Evolutionary conservation across 179 eudicot species (phyloP).

Genomic region (Spinacia oleracea): DNA sequence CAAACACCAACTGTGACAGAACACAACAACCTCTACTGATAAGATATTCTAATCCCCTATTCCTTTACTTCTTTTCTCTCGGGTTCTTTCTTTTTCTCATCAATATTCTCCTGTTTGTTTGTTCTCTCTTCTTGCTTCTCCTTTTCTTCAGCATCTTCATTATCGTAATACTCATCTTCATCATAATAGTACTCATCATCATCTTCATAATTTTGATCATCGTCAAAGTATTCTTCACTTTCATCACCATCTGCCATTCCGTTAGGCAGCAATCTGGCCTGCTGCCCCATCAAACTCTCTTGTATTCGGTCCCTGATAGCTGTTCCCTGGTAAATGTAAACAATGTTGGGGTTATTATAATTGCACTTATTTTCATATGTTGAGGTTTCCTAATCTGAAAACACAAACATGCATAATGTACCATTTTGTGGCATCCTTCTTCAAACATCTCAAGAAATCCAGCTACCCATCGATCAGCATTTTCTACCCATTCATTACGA

Average conservation of each 20-base stretch:
- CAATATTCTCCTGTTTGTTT: slow-evolving; percentile 5
- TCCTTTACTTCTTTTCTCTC: slow-evolving; percentile 16
- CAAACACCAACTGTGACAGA: slow-evolving; percentile 5
- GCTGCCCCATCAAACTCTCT: slow-evolving; percentile 54
- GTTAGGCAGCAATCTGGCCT: slow-evolving; percentile 33
- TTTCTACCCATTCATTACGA: slow-evolving; percentile 90
- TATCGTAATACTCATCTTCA: slow-evolving; percentile 40
- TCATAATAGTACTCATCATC: slow-evolving; percentile 54
- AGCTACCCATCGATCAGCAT: slow-evolving; percentile 97
- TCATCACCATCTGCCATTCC: slow-evolving; percentile 47
- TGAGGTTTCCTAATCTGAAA: background rate
- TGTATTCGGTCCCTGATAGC: slow-evolving; percentile 70
- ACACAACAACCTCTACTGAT: background rate
- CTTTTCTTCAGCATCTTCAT: slow-evolving; percentile 20
- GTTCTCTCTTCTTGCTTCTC: slow-evolving; percentile 9
- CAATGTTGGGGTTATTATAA: background rate
- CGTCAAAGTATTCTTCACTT: slow-evolving; percentile 46
- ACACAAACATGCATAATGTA: slow-evolving; percentile 12
- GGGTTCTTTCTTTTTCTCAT: background rate
- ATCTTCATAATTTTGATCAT: slow-evolving; percentile 43
- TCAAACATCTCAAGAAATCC: slow-evolving; percentile 99
- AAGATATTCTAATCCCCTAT: background rate
- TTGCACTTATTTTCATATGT: background rate
- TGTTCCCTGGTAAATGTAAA: slow-evolving; percentile 56
- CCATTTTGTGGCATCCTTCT: slow-evolving; percentile 99